Percentiles rank a stretch among this genome's conserved stretches.
Evolutionary conservation across 1,139 yeast species (phyloP).

Genomic region (Martiniozyma asiatica): DNA sequence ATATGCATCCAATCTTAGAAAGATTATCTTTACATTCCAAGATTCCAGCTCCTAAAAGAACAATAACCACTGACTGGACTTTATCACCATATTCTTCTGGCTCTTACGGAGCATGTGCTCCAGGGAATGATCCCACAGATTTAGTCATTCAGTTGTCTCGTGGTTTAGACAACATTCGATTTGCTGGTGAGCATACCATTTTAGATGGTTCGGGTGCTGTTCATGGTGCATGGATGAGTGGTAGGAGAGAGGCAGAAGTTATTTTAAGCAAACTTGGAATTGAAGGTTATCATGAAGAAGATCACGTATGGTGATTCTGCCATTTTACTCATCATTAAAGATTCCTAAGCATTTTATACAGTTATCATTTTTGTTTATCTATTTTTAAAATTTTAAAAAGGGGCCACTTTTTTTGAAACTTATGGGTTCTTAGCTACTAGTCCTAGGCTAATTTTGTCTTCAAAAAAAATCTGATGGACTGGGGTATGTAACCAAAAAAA

Average conservation of each 20-base stretch:
- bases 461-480: too few species aligned
- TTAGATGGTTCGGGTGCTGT: constrained; percentile 82
- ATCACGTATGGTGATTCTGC: too few species aligned
- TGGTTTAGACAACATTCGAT: constrained; percentile 40
- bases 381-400: too few species aligned
- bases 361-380: too few species aligned
- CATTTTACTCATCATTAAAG: too few species aligned
- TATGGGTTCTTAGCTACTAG: too few species aligned
- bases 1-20: constrained; percentile 30
- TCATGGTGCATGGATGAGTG: constrained; percentile 73
- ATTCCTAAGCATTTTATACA: too few species aligned
- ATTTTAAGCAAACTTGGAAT: constrained; percentile 25
- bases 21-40: constrained; percentile 12
- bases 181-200: constrained; percentile 84
- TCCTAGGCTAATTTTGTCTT: too few species aligned
- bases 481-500: too few species aligned
- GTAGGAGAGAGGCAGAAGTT: constrained; percentile 56
- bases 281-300: too few species aligned
- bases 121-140: constrained; percentile 59
- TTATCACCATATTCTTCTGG: constrained; percentile 58
- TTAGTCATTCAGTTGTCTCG: constrained; percentile 41
- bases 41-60: constrained; percentile 31
- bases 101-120: constrained; percentile 57
- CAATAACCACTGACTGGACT: constrained; percentile 59
- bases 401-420: too few species aligned